Evolutionary conservation across 2,329 filamentous ascomycete species (phyloP).

Genomic region (Byssochlamys sp.): DNA sequence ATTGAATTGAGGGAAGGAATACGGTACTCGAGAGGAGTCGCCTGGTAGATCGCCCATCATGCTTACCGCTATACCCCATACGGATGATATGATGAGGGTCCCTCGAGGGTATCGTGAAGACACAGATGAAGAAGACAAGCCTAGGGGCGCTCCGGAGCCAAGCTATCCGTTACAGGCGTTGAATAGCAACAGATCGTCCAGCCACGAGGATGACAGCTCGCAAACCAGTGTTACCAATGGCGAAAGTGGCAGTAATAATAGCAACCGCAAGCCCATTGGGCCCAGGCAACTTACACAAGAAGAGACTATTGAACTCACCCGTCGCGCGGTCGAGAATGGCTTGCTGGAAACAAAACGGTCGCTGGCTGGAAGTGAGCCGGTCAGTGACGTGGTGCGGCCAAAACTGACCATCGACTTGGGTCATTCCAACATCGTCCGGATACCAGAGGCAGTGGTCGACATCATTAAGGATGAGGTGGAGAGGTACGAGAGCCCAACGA

Average conservation of each 20-base stretch:
- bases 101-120: slow-evolving; percentile 23
- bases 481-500: slow-evolving; percentile 24
- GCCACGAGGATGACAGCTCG: slow-evolving; percentile 16
- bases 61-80: slow-evolving; percentile 28
- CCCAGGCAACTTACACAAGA: slow-evolving; percentile 30
- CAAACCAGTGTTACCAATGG: slow-evolving; percentile 14
- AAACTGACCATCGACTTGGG: slow-evolving; percentile 45
- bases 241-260: slow-evolving; percentile 9
- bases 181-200: slow-evolving; percentile 17
- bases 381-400: slow-evolving; percentile 38
- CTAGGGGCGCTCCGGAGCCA: slow-evolving; percentile 19
- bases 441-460: slow-evolving; percentile 42
- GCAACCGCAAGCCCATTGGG: slow-evolving; percentile 10
- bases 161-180: slow-evolving; percentile 16
- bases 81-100: slow-evolving; percentile 28
- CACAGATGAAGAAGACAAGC: slow-evolving; percentile 23
- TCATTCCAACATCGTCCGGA: slow-evolving; percentile 38
- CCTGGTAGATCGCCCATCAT: slow-evolving; percentile 10
- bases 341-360: slow-evolving; percentile 40
- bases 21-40: background rate
- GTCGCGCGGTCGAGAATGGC: slow-evolving; percentile 37
- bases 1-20: background rate
- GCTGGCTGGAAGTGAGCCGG: slow-evolving; percentile 36
- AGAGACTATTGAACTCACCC: slow-evolving; percentile 38
- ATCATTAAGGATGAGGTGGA: slow-evolving; percentile 46